Evolutionary conservation across 2,329 filamentous ascomycete species (phyloP), one percentile per base, ranked within the genome.

Genomic region (Cladosporium sp.): DNA sequence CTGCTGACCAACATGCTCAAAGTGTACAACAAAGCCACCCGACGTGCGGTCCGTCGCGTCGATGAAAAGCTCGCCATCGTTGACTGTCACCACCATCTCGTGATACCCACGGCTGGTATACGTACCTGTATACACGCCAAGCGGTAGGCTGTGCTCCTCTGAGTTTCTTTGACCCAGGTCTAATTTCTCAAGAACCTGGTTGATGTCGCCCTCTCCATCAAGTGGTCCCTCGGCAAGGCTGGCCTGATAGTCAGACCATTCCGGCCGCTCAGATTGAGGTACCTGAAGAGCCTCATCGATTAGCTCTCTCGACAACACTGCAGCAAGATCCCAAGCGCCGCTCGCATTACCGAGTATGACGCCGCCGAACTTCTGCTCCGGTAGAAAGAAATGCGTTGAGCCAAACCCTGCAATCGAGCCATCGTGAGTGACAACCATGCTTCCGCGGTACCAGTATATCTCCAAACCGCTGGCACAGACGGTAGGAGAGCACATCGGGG

Each of bases 21-120:
- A 65, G 50, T 67, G 68, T 6, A 59, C 58, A 45, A 63, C 59
- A 37, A 50, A 9, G 16, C 40, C 35, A 14, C 35, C 35, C 3
- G 35, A 38, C 1, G 64, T 66, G 7, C 68, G 61, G 57, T 70
- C 68, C 7, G 56, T 61, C 16, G 64, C 65, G 50, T 70, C 64
- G 22, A 70, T 55, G 43, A 66, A 68, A 3, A 70, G 56, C 37
- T 49, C 28, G 3, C 56, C 54, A n/a, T 64, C 60, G 45, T 54
- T 60, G 19, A 63, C 54, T 34, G 63, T 46, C 8, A 69, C 58
- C 10, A 42, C 53, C 42, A 69, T 46, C 4, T 43, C 52, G 28
- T 57, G 61, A 56, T 69, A 69, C 1, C 65, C 65, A 28, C 51
- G 46, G 33, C 66, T 59, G 42, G 48, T 58, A 42, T 65, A 66